phyloP scores from a whole-genome alignment of 2,329 filamentous ascomycete species.

The Lecanicillium sp. region DNA sequence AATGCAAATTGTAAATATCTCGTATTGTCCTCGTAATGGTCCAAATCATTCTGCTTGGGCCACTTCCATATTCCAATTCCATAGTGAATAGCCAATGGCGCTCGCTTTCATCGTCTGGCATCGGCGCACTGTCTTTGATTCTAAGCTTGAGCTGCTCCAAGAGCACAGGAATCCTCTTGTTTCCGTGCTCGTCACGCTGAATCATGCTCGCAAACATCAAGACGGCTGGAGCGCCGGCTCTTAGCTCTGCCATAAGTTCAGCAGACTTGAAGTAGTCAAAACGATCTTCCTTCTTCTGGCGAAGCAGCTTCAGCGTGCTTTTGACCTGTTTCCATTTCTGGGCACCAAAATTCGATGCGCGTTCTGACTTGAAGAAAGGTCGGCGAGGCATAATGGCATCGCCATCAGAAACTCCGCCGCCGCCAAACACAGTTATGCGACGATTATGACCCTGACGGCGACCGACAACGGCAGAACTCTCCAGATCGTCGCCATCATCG shows the following conservation, averaged over 20 bases:
- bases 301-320: slow-evolving; percentile 71
- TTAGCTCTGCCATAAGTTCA: slow-evolving; percentile 88
- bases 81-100: slow-evolving; percentile 84
- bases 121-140: slow-evolving; percentile 69
- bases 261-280: slow-evolving; percentile 94
- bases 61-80: slow-evolving; percentile 92
- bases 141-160: slow-evolving; percentile 88
- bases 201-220: slow-evolving; percentile 96
- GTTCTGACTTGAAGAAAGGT: slow-evolving; percentile 53
- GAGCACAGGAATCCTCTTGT: slow-evolving; percentile 88
- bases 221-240: slow-evolving; percentile 86
- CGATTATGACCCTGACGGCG: slow-evolving; percentile 56
- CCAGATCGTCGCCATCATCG: slow-evolving; percentile 43
- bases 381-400: slow-evolving; percentile 49
- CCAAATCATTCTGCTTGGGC: slow-evolving; percentile 95
- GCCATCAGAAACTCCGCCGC: slow-evolving; percentile 56
- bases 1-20: slow-evolving; percentile 87
- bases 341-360: slow-evolving; percentile 64
- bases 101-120: slow-evolving; percentile 53
- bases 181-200: slow-evolving; percentile 91
- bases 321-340: slow-evolving; percentile 93
- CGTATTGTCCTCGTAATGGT: slow-evolving; percentile 76
- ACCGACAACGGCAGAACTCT: slow-evolving; percentile 36
- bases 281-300: slow-evolving; percentile 76
- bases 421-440: slow-evolving; percentile 56